Evolutionary conservation across 1,139 yeast genomes (phyloP).

Genomic region (Hemisphaericaspora xylofermentans): DNA sequence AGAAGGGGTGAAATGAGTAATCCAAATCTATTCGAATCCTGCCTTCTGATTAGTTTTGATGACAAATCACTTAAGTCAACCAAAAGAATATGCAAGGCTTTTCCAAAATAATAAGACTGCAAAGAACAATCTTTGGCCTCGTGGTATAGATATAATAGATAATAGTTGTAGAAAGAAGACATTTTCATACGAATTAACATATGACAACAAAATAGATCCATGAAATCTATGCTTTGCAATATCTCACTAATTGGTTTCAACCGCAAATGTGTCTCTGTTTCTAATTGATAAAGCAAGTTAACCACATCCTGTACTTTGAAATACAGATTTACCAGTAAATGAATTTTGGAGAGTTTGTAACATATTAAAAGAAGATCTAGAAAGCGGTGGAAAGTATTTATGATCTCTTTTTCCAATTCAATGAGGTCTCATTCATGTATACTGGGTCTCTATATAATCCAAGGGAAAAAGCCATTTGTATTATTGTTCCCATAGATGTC

Average conservation of each 20-base stretch:
- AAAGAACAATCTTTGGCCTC: slow-evolving; percentile 19
- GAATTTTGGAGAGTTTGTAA: slow-evolving; percentile 9
- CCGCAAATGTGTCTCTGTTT: slow-evolving; percentile 7
- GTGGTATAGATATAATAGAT: slow-evolving; percentile 25
- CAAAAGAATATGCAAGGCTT: slow-evolving; percentile 18
- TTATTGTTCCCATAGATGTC: slow-evolving; percentile 32
- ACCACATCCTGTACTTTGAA: slow-evolving; percentile 11
- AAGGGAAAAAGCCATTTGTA: slow-evolving; percentile 49
- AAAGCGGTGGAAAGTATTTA: slow-evolving; percentile 14
- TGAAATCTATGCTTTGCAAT: slow-evolving; percentile 3
- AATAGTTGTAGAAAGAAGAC: slow-evolving; percentile 22
- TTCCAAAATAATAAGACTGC: slow-evolving; percentile 27
- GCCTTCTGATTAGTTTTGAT: neutral
- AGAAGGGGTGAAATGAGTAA: slow-evolving; percentile 14
- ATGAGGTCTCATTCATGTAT: slow-evolving; percentile 22
- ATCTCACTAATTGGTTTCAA: slow-evolving; percentile 9
- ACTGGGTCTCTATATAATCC: slow-evolving; percentile 56
- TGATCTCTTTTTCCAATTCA: slow-evolving; percentile 21
- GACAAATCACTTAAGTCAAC: slow-evolving; percentile 20
- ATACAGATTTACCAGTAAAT: slow-evolving; percentile 12
- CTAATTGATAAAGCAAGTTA: slow-evolving; percentile 11
- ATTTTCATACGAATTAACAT: slow-evolving; percentile 14
- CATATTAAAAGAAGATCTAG: slow-evolving; percentile 8
- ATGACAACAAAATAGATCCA: slow-evolving; percentile 5
- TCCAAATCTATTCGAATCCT: slow-evolving; percentile 10